Evolutionary conservation across 257 asterid genomes (phyloP).

Genomic region (Solanum sitiens): DNA sequence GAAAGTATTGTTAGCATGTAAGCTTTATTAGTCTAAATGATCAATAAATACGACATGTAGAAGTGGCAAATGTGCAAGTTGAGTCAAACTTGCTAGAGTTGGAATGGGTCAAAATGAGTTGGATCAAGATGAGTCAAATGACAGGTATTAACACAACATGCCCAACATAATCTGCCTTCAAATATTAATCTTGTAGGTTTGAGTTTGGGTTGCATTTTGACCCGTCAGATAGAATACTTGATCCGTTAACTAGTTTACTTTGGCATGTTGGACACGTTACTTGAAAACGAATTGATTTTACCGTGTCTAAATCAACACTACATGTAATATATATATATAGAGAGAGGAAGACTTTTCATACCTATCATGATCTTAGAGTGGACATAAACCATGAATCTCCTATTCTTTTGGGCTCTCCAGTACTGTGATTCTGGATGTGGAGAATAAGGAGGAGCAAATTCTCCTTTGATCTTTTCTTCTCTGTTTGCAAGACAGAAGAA

Average conservation of each 20-base stretch:
- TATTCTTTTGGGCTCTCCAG: conserved; percentile 58
- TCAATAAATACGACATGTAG: neutral
- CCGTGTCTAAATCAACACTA: neutral
- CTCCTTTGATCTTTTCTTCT: conserved; percentile 61
- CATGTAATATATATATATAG: neutral
- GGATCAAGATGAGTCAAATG: neutral
- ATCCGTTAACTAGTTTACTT: neutral
- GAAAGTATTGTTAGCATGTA: neutral
- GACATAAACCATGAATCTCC: conserved; percentile 91
- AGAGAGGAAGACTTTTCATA: conserved; percentile 3
- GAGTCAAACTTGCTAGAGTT: neutral
- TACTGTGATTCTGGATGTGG: conserved; percentile 67
- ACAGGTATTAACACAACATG: neutral
- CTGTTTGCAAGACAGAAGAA: conserved; percentile 86
- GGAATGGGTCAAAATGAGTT: neutral
- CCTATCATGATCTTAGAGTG: conserved; percentile 97
- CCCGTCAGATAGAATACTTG: neutral
- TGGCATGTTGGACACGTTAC: neutral
- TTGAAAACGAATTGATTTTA: neutral
- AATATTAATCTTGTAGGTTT: neutral
- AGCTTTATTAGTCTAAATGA: neutral
- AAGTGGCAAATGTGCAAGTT: neutral
- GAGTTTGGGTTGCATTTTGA: neutral
- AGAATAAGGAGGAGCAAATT: conserved; percentile 69
- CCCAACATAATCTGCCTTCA: neutral